Base-by-base conservation (phyloP, 768 basidiomycete genomes). In the Boletus sp. region DNA sequence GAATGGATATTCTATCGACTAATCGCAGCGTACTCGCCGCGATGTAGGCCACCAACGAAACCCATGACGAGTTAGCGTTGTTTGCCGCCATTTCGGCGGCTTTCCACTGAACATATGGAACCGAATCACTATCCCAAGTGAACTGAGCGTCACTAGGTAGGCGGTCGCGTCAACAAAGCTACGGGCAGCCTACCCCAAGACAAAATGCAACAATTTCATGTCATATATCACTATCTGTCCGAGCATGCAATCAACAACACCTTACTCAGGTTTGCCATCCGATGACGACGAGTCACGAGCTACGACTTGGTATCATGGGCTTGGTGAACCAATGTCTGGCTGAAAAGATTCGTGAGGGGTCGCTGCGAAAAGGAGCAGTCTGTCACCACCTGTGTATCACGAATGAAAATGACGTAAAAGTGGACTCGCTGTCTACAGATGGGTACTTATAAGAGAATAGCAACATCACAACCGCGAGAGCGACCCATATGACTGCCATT, bases 261-360 rank as follows among this genome's bases (percentile, higher is more conserved):
- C 34, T 37, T 50, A 39, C 37, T 50, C 45, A 7, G 41, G 59
- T 14, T 48, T 57, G 11, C 19, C 25, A 32, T 46, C 39, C 9
- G 38, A 38, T 30, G 56, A 39, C 30, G 29, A 45, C 27, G 32
- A 33, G 14, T 56, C 41, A 25, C 25, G 15, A 48, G 25, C 62
- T 34, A 69, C 56, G 45, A 25, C 25, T 75, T 21, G 64, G 57
- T 29, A 72, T 51, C 25, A 25, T 25, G 19, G 70, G 66, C 9
- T 70, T 70, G 6, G 58, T 60, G 34, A 73, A 74, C 70, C 73
- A 73, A 42, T 69, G 50, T 7, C 60, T 60, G 2, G 70, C 73
- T 0, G 70, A 70, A 34, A 71, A 37, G 21, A 72, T 44, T 67
- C 73, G n/a, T n/a, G 72, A 14, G 65, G 65, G 2, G 55, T 50